phyloP scores from a whole-genome alignment of 2,329 filamentous ascomycete species.

The Cladophialophora chaetospira region DNA sequence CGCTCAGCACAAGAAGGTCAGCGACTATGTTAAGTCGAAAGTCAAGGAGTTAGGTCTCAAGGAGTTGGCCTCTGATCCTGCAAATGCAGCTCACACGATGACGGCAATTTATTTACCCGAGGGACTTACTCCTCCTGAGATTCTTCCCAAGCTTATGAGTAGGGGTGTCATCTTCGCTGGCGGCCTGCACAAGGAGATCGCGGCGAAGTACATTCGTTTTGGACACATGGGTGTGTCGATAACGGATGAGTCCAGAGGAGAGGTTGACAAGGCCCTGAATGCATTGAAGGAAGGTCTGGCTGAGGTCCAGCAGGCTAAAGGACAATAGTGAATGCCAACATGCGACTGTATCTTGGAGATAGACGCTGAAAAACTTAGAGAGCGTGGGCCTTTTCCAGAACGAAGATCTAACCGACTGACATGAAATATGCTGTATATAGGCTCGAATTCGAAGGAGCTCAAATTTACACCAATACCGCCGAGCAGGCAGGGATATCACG shows the following conservation, averaged over 20 bases:
- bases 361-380: no score
- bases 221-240: slow-evolving; percentile 97
- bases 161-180: slow-evolving; percentile 93
- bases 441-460: no score
- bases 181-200: slow-evolving; percentile 94
- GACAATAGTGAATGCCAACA: not conserved
- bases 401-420: no score
- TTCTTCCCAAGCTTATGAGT: slow-evolving; percentile 81
- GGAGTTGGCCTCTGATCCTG: slow-evolving; percentile 80
- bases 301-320: slow-evolving; percentile 69
- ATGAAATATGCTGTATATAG: no score
- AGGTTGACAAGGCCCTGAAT: slow-evolving; percentile 81
- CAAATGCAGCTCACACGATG: slow-evolving; percentile 96
- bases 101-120: slow-evolving; percentile 96
- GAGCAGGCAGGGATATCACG: no score
- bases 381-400: no score
- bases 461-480: no score
- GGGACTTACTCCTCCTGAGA: slow-evolving; percentile 73
- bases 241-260: slow-evolving; percentile 73
- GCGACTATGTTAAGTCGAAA: slow-evolving; percentile 82
- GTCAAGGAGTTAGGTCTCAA: slow-evolving; percentile 79
- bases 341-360: not conserved
- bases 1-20: slow-evolving; percentile 74
- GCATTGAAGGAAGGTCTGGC: slow-evolving; percentile 72
- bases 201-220: slow-evolving; percentile 88